Base-by-base conservation (phyloP, 129 eudicot species). In the Dittrichia graveolens region DNA sequence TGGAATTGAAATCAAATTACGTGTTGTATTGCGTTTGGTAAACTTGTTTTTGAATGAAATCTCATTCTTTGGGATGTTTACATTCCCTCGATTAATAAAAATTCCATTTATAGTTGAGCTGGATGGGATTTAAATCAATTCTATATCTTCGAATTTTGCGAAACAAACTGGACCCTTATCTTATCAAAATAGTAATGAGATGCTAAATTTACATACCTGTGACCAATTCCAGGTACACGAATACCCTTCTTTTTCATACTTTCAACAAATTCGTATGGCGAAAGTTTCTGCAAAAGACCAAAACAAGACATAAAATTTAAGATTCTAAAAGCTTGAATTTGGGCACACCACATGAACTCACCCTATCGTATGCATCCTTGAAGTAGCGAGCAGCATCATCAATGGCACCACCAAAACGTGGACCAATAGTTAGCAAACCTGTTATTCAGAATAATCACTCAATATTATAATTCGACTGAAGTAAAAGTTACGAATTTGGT, bases 321-420 rank as follows among this genome's bases (percentile, higher is more conserved):
- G 67, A 60, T 44, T 49, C 43, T 31, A 14, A 18, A 76, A 12
- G 0, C 37, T 18, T 1, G 58, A 57, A 35, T 2, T n/a, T 11
- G 9, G n/a, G 44, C 19, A 66, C 60, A 58, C 3, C n/a, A 58
- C 8, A 37, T 44, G 60, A 63, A 74, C 94, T 83, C 70, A 89
- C 98, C 91, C 88, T 82, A 75, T 92, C 96, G 65, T 81, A 92
- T 67, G 98, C 98, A 59, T 89, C 98, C 83, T 92, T 89, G 77
- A 92, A 92, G 83, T 89, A 92, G 43, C 97, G 86, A 79, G 97
- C 97, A 67, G 97, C 97, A 78, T 92, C 98, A 75, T 92, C 98
- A 73, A 92, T 61, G 59, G 98, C 98, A 48, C 96, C 98, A 50
- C 98, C 98, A 46, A 92, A 92, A 69, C 96, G 87, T 39, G 98